Percentiles rank a stretch among this genome's conserved stretches.
Evolutionary conservation across 2,329 filamentous ascomycete genomes (phyloP).

Genomic region (Fusarium agapanthi): DNA sequence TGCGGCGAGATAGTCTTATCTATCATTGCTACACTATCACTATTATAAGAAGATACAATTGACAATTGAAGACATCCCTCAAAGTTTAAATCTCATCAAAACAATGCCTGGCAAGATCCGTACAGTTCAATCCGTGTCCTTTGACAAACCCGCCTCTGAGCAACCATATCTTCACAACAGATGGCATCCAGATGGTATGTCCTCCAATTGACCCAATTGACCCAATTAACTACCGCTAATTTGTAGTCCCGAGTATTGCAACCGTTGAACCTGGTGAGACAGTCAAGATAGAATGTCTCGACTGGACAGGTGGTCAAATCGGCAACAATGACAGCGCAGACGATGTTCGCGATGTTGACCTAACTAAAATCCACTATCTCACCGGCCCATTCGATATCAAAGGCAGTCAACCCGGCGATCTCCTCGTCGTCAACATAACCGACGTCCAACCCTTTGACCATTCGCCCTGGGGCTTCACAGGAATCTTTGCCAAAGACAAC

Average conservation of each 20-base stretch:
- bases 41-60: background rate
- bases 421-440: constrained; percentile 88
- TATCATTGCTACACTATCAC: background rate
- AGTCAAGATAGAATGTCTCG: constrained; percentile 92
- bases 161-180: constrained; percentile 64
- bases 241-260: constrained; percentile 74
- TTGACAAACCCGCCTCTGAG: constrained; percentile 40
- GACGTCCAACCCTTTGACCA: constrained; percentile 90
- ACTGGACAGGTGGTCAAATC: constrained; percentile 88
- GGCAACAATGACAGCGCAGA: constrained; percentile 90
- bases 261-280: constrained; percentile 84
- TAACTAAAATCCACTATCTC: constrained; percentile 87
- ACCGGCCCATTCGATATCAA: constrained; percentile 90
- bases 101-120: constrained; percentile 39
- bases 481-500: constrained; percentile 80
- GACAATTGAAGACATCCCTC: background rate
- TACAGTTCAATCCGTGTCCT: constrained; percentile 38
- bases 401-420: constrained; percentile 83
- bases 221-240: background rate
- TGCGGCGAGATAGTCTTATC: constrained; percentile 17
- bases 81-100: background rate
- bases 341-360: constrained; percentile 83
- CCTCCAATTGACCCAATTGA: background rate
- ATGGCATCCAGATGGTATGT: constrained; percentile 89
- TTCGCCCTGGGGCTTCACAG: constrained; percentile 90